A percentile compares a stretch with the other conserved stretches of the same genome.
Conservation (phyloP, 176 grass and related monocot species). For the Areca catechu region DNA sequence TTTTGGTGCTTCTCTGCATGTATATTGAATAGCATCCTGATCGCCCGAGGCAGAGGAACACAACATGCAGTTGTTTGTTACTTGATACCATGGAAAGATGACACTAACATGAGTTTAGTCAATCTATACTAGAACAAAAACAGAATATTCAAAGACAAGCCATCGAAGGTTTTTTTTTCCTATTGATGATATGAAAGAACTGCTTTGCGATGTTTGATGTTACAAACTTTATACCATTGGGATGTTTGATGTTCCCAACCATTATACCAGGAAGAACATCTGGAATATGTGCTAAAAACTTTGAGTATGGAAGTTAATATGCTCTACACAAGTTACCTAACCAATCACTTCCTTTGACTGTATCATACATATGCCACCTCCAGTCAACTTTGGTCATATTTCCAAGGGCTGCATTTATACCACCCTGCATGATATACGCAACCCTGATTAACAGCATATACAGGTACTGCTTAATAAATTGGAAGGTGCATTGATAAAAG, state of each 20-base stretch:
- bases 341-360: conserved; percentile 97
- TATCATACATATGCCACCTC: conserved; percentile 99
- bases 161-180: too few relatives aligned
- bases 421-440: conserved; percentile 34
- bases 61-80: too few relatives aligned
- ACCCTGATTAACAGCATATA: conserved; percentile 1
- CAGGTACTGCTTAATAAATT: neutral
- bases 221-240: neutral
- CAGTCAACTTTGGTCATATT: conserved; percentile 98
- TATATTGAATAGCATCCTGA: conserved; percentile 98
- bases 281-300: too few relatives aligned
- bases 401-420: conserved; percentile 96
- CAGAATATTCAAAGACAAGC: too few relatives aligned
- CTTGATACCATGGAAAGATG: too few relatives aligned
- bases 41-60: conserved; percentile 49
- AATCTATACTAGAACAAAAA: too few relatives aligned
- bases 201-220: too few relatives aligned
- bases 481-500: too few relatives aligned
- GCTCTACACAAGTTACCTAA: conserved; percentile 35
- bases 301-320: neutral
- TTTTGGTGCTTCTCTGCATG: conserved; percentile 99
- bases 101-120: too few relatives aligned
- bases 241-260: too few relatives aligned
- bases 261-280: conserved; percentile 3
- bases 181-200: too few relatives aligned